phyloP scores from a whole-genome alignment of 202 grass and related monocot species.

The Alloteropsis angusta region DNA sequence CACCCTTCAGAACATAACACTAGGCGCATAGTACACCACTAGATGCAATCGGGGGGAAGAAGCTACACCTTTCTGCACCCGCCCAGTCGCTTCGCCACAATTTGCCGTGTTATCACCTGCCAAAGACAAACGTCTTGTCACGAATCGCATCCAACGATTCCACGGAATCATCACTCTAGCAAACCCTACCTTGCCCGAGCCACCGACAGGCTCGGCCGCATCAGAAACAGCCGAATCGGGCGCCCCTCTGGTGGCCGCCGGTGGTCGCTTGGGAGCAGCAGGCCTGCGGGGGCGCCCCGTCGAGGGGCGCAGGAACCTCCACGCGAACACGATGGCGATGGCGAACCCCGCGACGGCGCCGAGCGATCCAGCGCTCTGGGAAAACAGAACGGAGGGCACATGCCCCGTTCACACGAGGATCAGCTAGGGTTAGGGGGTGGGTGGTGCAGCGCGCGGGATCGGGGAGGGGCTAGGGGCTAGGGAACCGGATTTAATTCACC shows the following conservation, averaged over 20 bases:
- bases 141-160: not conserved
- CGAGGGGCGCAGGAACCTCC: conserved; percentile 61
- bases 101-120: conserved; percentile 43
- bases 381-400: not conserved
- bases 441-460: not conserved
- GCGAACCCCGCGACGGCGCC: conserved; percentile 92
- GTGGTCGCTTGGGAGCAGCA: conserved; percentile 45
- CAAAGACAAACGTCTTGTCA: not conserved
- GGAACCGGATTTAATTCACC: conserved; percentile 30
- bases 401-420: not conserved
- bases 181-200: conserved; percentile 34
- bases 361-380: conserved; percentile 61
- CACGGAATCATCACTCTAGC: not conserved
- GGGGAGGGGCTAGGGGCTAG: no score
- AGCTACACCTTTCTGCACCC: conserved; percentile 59
- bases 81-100: conserved; percentile 54
- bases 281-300: conserved; percentile 23
- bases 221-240: conserved; percentile 1
- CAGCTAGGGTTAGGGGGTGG: conserved; percentile 33
- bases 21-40: not conserved
- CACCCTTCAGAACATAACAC: not conserved
- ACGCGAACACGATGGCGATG: conserved; percentile 85
- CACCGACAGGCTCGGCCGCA: not conserved
- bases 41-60: not conserved
- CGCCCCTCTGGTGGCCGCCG: not conserved